phyloP scores from a whole-genome alignment of 2,329 filamentous ascomycete species.

The Macrophomina phaseolina region DNA sequence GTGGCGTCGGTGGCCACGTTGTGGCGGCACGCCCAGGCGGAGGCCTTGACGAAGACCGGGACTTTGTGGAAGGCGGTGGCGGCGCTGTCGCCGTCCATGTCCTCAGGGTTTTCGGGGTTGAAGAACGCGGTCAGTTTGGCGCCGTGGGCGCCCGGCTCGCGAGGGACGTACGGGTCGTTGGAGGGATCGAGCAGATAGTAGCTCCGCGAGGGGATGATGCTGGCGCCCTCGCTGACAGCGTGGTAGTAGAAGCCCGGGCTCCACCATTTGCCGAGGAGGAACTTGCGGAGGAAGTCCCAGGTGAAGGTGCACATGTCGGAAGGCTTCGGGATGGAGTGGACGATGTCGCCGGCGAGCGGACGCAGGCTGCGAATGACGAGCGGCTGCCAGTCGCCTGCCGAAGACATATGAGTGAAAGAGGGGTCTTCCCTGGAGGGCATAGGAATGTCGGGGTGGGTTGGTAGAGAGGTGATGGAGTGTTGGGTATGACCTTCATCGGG shows the following conservation, averaged over 20 bases:
- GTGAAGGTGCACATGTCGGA: conserved; percentile 43
- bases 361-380: conserved; percentile 42
- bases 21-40: not conserved
- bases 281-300: conserved; percentile 44
- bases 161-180: conserved; percentile 51
- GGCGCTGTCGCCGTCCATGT: conserved; percentile 33
- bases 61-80: conserved; percentile 43
- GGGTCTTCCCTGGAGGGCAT: conserved; percentile 31
- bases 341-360: conserved; percentile 27
- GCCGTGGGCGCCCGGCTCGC: conserved; percentile 49
- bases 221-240: conserved; percentile 30
- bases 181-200: conserved; percentile 50
- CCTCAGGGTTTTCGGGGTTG: conserved; percentile 43
- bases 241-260: conserved; percentile 50
- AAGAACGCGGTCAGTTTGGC: conserved; percentile 55
- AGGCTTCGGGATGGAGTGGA: conserved; percentile 33
- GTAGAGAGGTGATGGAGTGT: too few relatives aligned
- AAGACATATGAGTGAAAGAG: conserved; percentile 18
- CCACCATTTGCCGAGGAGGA: conserved; percentile 47
- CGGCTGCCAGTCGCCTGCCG: conserved; percentile 42
- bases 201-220: conserved; percentile 41
- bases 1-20: not conserved
- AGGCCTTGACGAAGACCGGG: conserved; percentile 48
- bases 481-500: not conserved
- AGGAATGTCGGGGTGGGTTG: conserved; percentile 14